Percentiles rank a stretch among this genome's conserved stretches.
Conservation (phyloP, 1,139 yeast species). For the Diutina scorzettiae region DNA sequence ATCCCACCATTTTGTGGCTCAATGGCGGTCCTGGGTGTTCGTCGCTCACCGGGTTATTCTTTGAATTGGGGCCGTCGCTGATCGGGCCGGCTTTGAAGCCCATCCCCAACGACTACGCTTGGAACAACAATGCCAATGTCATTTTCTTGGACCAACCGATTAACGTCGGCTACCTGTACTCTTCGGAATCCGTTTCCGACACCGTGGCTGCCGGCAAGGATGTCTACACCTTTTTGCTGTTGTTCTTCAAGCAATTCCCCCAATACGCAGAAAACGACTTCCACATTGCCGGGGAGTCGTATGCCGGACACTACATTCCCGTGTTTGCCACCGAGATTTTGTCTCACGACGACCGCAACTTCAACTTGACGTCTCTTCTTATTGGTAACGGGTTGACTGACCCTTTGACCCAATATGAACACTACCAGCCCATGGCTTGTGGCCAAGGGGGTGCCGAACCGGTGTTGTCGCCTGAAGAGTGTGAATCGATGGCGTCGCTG, state of each 20-base stretch:
- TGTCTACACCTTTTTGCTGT: conserved; percentile 80
- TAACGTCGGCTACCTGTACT: conserved; percentile 85
- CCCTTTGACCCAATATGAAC: conserved; percentile 77
- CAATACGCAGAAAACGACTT: conserved; percentile 55
- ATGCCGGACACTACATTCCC: conserved; percentile 97
- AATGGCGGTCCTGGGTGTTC: conserved; percentile 93
- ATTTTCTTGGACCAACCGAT: conserved; percentile 94
- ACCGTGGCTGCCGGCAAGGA: conserved; percentile 89
- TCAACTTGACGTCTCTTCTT: conserved; percentile 76
- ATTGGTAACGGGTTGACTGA: conserved; percentile 97
- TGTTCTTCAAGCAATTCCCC: conserved; percentile 88
- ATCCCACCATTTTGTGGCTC: conserved; percentile 80
- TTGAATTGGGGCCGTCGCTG: conserved; percentile 81
- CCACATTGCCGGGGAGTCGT: conserved; percentile 98
- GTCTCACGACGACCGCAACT: conserved; percentile 66
- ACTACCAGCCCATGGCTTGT: conserved; percentile 96
- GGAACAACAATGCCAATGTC: conserved; percentile 85
- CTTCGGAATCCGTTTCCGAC: conserved; percentile 47
- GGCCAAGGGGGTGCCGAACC: conserved; percentile 85
- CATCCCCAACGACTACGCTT: conserved; percentile 63
- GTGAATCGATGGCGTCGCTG: conserved; percentile 60
- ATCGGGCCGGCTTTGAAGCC: conserved; percentile 59
- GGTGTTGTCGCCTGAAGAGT: conserved; percentile 67
- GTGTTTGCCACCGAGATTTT: conserved; percentile 83
- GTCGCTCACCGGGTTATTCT: conserved; percentile 80